These are phyloP conservation scores for Scheffersomyces titani DNA, from an alignment of 1,139 yeast species.

Conservation along the genomic window DNA sequence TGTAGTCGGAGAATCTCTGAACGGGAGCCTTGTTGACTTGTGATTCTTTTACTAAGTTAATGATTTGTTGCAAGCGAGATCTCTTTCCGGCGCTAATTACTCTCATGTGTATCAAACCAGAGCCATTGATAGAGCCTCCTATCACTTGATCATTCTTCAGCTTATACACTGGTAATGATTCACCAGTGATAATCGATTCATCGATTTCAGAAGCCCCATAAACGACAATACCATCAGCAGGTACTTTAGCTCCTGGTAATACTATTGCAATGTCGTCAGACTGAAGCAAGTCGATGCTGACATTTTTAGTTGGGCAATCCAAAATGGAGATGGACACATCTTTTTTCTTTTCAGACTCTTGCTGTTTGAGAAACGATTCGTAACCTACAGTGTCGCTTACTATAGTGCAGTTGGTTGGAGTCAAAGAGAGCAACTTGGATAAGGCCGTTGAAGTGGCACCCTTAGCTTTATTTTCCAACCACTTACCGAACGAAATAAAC, in stretches of 20 bases:
- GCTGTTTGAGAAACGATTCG: slow-evolving; percentile 18
- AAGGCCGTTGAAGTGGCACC: slow-evolving; percentile 92
- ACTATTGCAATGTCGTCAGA: slow-evolving; percentile 74
- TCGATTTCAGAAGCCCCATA: slow-evolving; percentile 82
- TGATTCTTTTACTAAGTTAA: slow-evolving; percentile 82
- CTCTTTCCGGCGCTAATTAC: slow-evolving; percentile 76
- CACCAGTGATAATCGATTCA: slow-evolving; percentile 91
- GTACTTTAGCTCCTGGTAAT: slow-evolving; percentile 83
- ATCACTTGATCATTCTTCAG: slow-evolving; percentile 61
- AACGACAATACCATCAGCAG: slow-evolving; percentile 85
- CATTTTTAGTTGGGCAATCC: slow-evolving; percentile 22
- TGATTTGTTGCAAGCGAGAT: slow-evolving; percentile 86
- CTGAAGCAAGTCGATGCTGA: slow-evolving; percentile 78
- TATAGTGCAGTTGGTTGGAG: slow-evolving; percentile 77
- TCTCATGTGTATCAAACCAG: slow-evolving; percentile 67
- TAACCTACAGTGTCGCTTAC: slow-evolving; percentile 42
- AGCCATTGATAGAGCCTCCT: slow-evolving; percentile 91
- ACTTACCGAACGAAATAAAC: slow-evolving; percentile 86
- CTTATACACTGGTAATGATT: slow-evolving; percentile 74
- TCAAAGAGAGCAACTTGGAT: slow-evolving; percentile 72
- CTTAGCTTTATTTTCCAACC: slow-evolving; percentile 88
- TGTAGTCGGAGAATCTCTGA: slow-evolving; percentile 81
- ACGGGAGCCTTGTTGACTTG: slow-evolving; percentile 89
- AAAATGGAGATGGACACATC: slow-evolving; percentile 6
- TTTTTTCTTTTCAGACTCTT: slow-evolving; percentile 2